These are phyloP conservation scores for Serendipita sp. DNA, from an alignment of 1,284 basidiomycete species.

Conservation along the genomic window DNA sequence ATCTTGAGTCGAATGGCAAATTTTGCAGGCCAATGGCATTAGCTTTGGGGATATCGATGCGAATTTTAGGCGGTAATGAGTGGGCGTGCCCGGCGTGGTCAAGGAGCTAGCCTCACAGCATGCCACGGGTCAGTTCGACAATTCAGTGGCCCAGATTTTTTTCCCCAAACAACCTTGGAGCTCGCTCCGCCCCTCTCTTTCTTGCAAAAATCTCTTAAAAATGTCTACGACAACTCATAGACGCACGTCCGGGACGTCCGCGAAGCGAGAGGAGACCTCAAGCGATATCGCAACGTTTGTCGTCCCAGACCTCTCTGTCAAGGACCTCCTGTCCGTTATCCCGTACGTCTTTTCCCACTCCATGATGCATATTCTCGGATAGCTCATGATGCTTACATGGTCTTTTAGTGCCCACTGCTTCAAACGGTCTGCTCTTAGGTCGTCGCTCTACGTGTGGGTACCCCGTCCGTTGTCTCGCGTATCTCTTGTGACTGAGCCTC, in stretches of 20 bases:
- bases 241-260: background rate
- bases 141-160: background rate
- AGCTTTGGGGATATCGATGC: background rate
- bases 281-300: slow-evolving; percentile 29
- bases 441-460: slow-evolving; percentile 68
- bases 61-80: background rate
- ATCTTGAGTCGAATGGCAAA: background rate
- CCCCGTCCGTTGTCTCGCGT: background rate
- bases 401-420: slow-evolving; percentile 69
- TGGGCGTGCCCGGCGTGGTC: background rate
- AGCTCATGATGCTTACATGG: slow-evolving; percentile 8
- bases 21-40: background rate
- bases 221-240: background rate
- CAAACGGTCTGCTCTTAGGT: slow-evolving; percentile 77
- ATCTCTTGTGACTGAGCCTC: background rate
- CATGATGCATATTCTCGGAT: background rate
- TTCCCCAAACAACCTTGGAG: background rate
- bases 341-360: slow-evolving; percentile 42
- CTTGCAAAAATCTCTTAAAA: background rate
- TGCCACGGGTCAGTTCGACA: background rate
- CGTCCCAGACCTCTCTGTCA: slow-evolving; percentile 72
- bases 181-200: background rate
- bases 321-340: slow-evolving; percentile 76
- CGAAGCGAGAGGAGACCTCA: background rate
- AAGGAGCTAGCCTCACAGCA: background rate